Evolutionary conservation across 2,329 filamentous ascomycete species (phyloP).

Genomic region (Anisogramma anomala): DNA sequence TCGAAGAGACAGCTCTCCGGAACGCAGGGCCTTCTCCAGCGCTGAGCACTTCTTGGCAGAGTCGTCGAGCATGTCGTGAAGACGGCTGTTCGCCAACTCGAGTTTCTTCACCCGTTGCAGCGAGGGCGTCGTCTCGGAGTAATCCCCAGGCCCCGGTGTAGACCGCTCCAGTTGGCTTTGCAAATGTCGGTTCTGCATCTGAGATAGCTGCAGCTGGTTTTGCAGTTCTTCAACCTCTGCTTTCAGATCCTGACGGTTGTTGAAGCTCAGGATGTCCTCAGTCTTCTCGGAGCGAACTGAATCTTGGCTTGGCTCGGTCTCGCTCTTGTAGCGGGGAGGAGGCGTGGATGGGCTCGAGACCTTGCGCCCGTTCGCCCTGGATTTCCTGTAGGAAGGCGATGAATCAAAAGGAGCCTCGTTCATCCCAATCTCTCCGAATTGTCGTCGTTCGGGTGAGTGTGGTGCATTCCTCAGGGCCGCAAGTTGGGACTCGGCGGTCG

Average conservation of each 20-base stretch:
- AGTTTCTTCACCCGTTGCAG: constrained; percentile 76
- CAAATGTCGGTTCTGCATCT: constrained; percentile 91
- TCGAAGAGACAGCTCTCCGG: constrained; percentile 75
- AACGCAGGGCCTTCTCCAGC: constrained; percentile 74
- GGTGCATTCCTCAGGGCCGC: constrained; percentile 64
- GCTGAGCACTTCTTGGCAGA: constrained; percentile 85
- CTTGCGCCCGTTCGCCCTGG: constrained; percentile 41
- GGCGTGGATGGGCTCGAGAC: constrained; percentile 71
- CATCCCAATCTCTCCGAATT: constrained; percentile 77
- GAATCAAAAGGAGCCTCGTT: constrained; percentile 65
- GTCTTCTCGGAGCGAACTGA: constrained; percentile 78
- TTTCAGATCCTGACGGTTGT: constrained; percentile 82
- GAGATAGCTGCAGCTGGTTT: constrained; percentile 82
- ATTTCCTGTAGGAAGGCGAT: constrained; percentile 60
- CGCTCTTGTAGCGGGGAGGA: constrained; percentile 55
- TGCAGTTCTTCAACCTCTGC: constrained; percentile 85
- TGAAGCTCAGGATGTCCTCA: constrained; percentile 70
- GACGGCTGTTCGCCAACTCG: constrained; percentile 78
- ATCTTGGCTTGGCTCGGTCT: constrained; percentile 41
- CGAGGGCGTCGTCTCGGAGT: constrained; percentile 65
- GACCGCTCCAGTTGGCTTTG: constrained; percentile 72
- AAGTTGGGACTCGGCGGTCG: constrained; percentile 73
- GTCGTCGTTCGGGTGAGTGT: constrained; percentile 59
- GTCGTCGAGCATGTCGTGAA: constrained; percentile 92
- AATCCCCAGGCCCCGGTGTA: constrained; percentile 49